phyloP scores from a whole-genome alignment of 2,329 filamentous ascomycete genomes.

The Aschersonia sp. region DNA sequence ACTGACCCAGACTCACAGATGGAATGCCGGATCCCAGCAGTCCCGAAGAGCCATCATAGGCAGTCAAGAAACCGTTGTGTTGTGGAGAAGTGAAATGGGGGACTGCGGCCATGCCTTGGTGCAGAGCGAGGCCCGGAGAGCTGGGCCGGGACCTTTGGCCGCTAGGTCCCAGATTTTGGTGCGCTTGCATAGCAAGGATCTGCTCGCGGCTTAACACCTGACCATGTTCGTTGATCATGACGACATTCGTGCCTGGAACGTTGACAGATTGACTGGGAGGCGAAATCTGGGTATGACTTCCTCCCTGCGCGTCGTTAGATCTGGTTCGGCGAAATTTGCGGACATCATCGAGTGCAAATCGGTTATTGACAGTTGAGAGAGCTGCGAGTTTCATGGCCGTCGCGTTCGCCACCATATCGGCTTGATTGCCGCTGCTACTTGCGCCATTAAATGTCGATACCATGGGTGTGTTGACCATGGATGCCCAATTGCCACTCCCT shows the following conservation, averaged over 20 bases:
- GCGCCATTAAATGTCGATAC: constrained; percentile 61
- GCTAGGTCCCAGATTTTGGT: constrained; percentile 43
- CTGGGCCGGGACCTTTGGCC: constrained; percentile 72
- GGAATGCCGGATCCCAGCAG: constrained; percentile 57
- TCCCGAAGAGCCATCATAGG: constrained; percentile 65
- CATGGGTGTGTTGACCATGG: constrained; percentile 97
- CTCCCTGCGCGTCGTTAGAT: constrained; percentile 65
- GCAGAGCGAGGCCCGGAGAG: constrained; percentile 78
- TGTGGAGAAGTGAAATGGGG: constrained; percentile 73
- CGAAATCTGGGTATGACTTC: constrained; percentile 47
- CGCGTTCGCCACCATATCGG: constrained; percentile 96
- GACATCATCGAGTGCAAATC: constrained; percentile 90
- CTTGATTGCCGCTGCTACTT: constrained; percentile 48
- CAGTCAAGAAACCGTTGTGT: constrained; percentile 84
- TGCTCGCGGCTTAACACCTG: constrained; percentile 79
- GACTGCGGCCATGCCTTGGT: constrained; percentile 46
- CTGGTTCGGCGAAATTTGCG: constrained; percentile 87
- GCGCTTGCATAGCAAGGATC: constrained; percentile 64
- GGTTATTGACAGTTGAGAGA: constrained; percentile 93
- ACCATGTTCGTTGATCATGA: constrained; percentile 91
- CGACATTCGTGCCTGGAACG: constrained; percentile 59
- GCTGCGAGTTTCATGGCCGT: constrained; percentile 98
- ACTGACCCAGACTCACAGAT: constrained; percentile 55
- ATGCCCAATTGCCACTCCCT: constrained; percentile 88
- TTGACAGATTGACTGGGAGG: constrained; percentile 47